Evolutionary conservation across 176 grass and related monocot species (phyloP).

Genomic region (Triticum dicoccoides): DNA sequence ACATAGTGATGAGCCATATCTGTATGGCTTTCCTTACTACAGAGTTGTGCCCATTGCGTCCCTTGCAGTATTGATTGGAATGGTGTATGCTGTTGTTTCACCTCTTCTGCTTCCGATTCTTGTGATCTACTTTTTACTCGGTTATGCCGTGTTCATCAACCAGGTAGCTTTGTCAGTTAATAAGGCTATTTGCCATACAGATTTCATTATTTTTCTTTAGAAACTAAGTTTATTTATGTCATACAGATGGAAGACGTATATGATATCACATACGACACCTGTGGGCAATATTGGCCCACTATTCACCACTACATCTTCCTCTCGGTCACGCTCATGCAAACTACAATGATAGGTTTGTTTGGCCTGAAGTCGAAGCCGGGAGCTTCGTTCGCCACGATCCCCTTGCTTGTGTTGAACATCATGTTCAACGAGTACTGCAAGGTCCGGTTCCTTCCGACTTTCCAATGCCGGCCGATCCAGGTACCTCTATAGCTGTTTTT

Average conservation of each 20-base stretch:
- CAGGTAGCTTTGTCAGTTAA: constrained; percentile 45
- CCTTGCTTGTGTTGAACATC: constrained; percentile 56
- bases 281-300: constrained; percentile 72
- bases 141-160: constrained; percentile 82
- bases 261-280: constrained; percentile 77
- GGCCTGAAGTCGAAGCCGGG: constrained; percentile 79
- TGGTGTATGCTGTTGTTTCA: constrained; percentile 76
- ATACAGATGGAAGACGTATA: constrained; percentile 92
- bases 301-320: constrained; percentile 83
- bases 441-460: constrained; percentile 65
- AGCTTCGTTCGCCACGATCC: constrained; percentile 70
- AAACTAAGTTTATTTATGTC: not conserved
- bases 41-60: constrained; percentile 80
- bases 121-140: constrained; percentile 75
- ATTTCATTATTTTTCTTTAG: not conserved
- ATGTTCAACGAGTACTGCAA: constrained; percentile 86
- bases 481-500: constrained; percentile 14
- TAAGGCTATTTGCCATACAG: not conserved
- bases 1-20: constrained; percentile 45
- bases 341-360: constrained; percentile 80
- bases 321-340: constrained; percentile 66
- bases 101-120: constrained; percentile 88
- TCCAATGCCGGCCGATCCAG: constrained; percentile 53
- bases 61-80: constrained; percentile 77
- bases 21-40: constrained; percentile 81